phyloP scores from a whole-genome alignment of 768 basidiomycete genomes.

The Candolleomyces efflorescens region DNA sequence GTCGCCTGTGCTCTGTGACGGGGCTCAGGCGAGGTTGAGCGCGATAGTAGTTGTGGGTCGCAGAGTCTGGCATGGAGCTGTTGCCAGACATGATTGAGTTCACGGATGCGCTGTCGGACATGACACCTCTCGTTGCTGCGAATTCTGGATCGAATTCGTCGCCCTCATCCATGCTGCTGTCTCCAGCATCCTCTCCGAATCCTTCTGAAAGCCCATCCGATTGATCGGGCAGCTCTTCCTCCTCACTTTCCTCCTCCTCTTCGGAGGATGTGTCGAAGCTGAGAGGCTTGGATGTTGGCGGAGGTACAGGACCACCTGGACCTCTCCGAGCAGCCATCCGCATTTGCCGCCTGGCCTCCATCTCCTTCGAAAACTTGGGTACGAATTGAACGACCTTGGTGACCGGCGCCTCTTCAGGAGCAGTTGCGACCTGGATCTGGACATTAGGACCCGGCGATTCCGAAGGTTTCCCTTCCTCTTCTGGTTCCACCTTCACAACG shows the following conservation, averaged over 20 bases:
- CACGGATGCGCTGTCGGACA: constrained; percentile 57
- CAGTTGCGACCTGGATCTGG: constrained; percentile 36
- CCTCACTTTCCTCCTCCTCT: constrained; percentile 40
- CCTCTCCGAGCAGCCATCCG: constrained; percentile 63
- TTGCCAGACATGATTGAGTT: constrained; percentile 54
- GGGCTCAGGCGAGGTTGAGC: constrained; percentile 54
- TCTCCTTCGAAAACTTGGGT: constrained; percentile 83
- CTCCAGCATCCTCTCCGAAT: constrained; percentile 46
- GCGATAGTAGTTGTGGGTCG: constrained; percentile 37
- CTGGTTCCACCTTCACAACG: constrained; percentile 24
- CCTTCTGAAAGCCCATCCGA: constrained; percentile 38
- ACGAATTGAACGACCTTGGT: constrained; percentile 57
- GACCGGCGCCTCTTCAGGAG: constrained; percentile 40
- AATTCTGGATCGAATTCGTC: constrained; percentile 83
- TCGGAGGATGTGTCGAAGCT: constrained; percentile 52
- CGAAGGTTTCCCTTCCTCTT: constrained; percentile 8
- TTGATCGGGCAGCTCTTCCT: constrained; percentile 41
- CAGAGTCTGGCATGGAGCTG: constrained; percentile 53
- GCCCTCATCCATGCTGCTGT: constrained; percentile 51
- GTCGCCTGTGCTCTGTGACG: constrained; percentile 43
- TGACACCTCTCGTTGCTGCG: constrained; percentile 51
- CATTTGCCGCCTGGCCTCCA: constrained; percentile 67
- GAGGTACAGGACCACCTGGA: constrained; percentile 30
- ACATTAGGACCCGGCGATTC: constrained; percentile 33
- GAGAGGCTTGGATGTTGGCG: constrained; percentile 28